Conservation (phyloP, 2,329 filamentous ascomycete genomes). For the Ilyonectria mors-panacis region DNA sequence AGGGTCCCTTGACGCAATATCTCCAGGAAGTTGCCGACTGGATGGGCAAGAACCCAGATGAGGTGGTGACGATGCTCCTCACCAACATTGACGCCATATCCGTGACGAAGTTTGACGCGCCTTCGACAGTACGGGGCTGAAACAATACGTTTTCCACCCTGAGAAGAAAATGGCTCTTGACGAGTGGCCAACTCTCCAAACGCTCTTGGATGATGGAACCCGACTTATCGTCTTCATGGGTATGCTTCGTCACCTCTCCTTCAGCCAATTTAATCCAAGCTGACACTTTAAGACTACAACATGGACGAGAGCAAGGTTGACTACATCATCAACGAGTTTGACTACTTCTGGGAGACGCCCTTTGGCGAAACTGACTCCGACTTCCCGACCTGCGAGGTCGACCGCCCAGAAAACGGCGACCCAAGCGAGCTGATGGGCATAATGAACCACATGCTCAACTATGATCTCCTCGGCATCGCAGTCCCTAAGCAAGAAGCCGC, state of each 20-base stretch:
- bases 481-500: constrained; percentile 53
- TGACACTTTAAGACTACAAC: constrained; percentile 68
- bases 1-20: constrained; percentile 69
- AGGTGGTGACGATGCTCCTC: constrained; percentile 75
- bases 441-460: constrained; percentile 50
- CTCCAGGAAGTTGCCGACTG: constrained; percentile 72
- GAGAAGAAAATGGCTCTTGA: constrained; percentile 57
- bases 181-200: constrained; percentile 79
- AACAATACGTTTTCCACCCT: constrained; percentile 70
- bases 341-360: constrained; percentile 80
- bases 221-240: constrained; percentile 82
- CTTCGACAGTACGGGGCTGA: constrained; percentile 70
- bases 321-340: constrained; percentile 76
- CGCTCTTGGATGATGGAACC: constrained; percentile 73
- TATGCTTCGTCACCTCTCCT: constrained; percentile 43
- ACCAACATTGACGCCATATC: constrained; percentile 74
- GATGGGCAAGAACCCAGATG: constrained; percentile 70
- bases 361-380: constrained; percentile 73
- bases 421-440: constrained; percentile 46
- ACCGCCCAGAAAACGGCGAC: constrained; percentile 66
- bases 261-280: background rate
- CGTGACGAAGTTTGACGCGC: constrained; percentile 67
- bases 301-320: constrained; percentile 65
- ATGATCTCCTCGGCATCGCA: constrained; percentile 45
- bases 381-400: constrained; percentile 76